phyloP scores from a whole-genome alignment of 2,329 filamentous ascomycete species.

The Xylariales sp. region DNA sequence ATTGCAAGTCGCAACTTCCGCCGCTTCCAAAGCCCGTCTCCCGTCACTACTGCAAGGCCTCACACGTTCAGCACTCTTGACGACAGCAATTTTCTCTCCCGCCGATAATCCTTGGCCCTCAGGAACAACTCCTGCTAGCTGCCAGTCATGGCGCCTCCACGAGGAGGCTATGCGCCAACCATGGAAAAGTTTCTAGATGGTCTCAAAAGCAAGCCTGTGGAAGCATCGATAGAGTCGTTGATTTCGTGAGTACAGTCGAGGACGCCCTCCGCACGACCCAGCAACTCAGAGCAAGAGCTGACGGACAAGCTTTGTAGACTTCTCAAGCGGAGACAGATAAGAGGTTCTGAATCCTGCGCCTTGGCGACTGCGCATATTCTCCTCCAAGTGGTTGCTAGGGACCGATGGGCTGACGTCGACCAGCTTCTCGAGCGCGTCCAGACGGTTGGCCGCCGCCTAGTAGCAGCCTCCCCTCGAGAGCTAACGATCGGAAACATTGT shows the following conservation, averaged over 20 bases:
- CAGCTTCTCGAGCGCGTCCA: slow-evolving; percentile 78
- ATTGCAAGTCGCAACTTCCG: too few species aligned
- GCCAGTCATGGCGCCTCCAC: slow-evolving; percentile 51
- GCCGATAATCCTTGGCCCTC: too few species aligned
- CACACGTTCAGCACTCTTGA: too few species aligned
- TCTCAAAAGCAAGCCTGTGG: slow-evolving; percentile 69
- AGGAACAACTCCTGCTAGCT: too few species aligned
- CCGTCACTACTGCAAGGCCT: too few species aligned
- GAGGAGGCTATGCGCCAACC: slow-evolving; percentile 61
- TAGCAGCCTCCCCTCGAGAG: slow-evolving; percentile 82
- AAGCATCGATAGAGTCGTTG: slow-evolving; percentile 78
- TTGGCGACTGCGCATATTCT: slow-evolving; percentile 88
- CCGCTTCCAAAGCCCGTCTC: too few species aligned
- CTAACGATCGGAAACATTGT: slow-evolving; percentile 94
- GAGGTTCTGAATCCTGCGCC: slow-evolving; percentile 81
- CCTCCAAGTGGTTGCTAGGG: slow-evolving; percentile 77
- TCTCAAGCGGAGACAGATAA: slow-evolving; percentile 86
- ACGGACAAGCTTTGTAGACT: too few species aligned
- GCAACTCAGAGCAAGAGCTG: background rate
- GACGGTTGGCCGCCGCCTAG: slow-evolving; percentile 71
- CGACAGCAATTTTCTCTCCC: too few species aligned
- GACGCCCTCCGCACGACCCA: background rate
- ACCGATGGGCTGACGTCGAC: slow-evolving; percentile 72
- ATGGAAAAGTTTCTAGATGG: slow-evolving; percentile 76
- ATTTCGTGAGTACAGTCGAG: slow-evolving; percentile 60